phyloP scores from a whole-genome alignment of 306 rosid genomes.

The Dalbergia cochinchinensis region DNA sequence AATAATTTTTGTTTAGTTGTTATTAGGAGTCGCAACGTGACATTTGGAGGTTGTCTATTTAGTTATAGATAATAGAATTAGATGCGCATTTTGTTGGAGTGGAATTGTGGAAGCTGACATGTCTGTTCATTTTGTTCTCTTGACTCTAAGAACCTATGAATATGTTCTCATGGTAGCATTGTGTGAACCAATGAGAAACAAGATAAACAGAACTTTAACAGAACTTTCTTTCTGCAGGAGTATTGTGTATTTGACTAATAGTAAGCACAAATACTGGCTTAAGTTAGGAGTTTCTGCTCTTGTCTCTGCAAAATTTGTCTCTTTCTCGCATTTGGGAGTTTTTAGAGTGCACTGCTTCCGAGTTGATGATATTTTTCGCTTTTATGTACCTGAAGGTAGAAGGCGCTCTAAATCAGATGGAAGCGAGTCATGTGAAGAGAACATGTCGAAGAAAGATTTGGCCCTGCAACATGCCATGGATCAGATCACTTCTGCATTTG shows the following conservation, averaged over 20 bases:
- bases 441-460: constrained; percentile 81
- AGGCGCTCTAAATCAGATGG: constrained; percentile 72
- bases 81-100: too few species aligned
- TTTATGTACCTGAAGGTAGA: constrained; percentile 56
- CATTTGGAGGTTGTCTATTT: too few species aligned
- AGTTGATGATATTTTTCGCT: not conserved
- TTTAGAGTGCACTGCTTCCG: constrained; percentile 1
- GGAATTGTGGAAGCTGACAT: too few species aligned
- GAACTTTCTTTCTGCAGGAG: not conserved
- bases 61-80: too few species aligned
- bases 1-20: too few species aligned
- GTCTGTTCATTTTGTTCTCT: constrained; percentile 15
- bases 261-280: not conserved
- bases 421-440: constrained; percentile 74
- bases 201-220: too few species aligned
- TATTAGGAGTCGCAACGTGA: too few species aligned
- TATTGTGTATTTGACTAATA: constrained; percentile 22
- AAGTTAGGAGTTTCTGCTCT: not conserved
- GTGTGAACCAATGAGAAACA: constrained; percentile 9
- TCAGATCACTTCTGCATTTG: constrained; percentile 87
- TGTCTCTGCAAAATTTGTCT: not conserved
- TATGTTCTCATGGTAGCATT: constrained; percentile 22
- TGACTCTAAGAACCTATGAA: not conserved
- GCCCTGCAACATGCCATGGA: constrained; percentile 92
- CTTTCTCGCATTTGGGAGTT: not conserved